Evolutionary conservation across 805 yeast genomes (phyloP).

Genomic region (Yamadazyma kitorensis): DNA sequence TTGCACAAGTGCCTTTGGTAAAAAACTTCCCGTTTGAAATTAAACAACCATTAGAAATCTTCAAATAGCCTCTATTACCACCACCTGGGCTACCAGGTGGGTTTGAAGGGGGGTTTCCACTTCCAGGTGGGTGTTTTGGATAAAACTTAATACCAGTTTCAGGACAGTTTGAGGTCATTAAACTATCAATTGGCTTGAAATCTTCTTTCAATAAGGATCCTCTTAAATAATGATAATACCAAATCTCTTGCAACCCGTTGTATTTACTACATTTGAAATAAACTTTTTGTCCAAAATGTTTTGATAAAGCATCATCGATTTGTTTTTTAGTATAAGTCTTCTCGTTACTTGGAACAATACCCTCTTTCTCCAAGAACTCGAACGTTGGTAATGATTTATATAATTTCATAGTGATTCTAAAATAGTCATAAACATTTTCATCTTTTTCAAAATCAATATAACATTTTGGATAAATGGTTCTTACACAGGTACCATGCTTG

Average conservation of each 20-base stretch:
- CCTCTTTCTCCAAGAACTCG: slow-evolving; percentile 31
- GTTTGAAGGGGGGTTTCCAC: slow-evolving; percentile 20
- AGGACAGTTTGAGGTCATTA: slow-evolving; percentile 61
- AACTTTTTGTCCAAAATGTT: slow-evolving; percentile 30
- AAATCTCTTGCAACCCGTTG: slow-evolving; percentile 56
- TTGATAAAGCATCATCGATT: slow-evolving; percentile 29
- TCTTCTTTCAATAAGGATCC: slow-evolving; percentile 71
- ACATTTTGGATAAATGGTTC: slow-evolving; percentile 35
- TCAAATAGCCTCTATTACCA: slow-evolving; percentile 10
- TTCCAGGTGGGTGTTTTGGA: slow-evolving; percentile 49
- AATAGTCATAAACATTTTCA: slow-evolving; percentile 28
- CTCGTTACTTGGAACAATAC: slow-evolving; percentile 34
- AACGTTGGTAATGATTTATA: slow-evolving; percentile 34
- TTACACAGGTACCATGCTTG: slow-evolving; percentile 44
- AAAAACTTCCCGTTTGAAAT: slow-evolving; percentile 89
- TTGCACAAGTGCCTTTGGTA: slow-evolving; percentile 80
- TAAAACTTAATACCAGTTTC: slow-evolving; percentile 54
- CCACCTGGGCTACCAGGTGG: slow-evolving; percentile 7
- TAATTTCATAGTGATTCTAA: slow-evolving; percentile 28
- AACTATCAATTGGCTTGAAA: slow-evolving; percentile 57
- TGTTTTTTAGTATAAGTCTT: slow-evolving; percentile 31
- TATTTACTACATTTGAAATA: slow-evolving; percentile 34
- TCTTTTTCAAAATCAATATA: slow-evolving; percentile 19
- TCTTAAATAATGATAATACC: slow-evolving; percentile 78
- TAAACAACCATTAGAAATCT: slow-evolving; percentile 56